Evolutionary conservation across 75 land plant species (phyloP), one percentile per base, ranked within the genome.

Genomic region (Selaginella tamariscina): DNA sequence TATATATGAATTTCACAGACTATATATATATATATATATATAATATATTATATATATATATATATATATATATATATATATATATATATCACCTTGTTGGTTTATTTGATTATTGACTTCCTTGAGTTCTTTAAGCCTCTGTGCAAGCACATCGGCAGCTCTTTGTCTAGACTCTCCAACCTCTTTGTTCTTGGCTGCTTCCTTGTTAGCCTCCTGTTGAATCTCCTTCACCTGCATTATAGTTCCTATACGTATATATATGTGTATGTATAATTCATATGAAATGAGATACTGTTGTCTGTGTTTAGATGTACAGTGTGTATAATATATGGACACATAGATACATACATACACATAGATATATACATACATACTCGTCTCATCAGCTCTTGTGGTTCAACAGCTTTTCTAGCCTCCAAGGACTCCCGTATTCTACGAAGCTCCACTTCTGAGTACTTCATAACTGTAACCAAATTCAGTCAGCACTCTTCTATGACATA

Each of bases 131-230:
- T 59, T 59, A 9, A 59, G 62, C 8, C 62, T 8, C 62, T 59
- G 23, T n/a, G 62, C 62, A n/a, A 59, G 62, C 62, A 23, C 62
- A 8, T 59, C 62, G 2, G 62, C 62, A n/a, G 62, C 62, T 59
- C 26, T 59, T 5, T 59, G 62, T 23, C 62, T 5, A 21, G 23
- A 2, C 8, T 59, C 23, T 5, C 62, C 62, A 8, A 26, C 21
- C 8, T 21, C 26, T 59, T 59, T 59, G 23, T 2, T 27, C 26
- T n/a, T 59, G 23, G 23, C 5, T n/a, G 21, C 27, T 9, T 59
- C 62, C 8, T 8, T 2, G 8, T 59, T 23, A n/a, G 62, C 26
- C 26, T 59, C 62, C 8, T 59, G 18, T 27, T 59, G 62, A 59
- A 59, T 59, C 26, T 59, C 62, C 62, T 59, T 59, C 21, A 59